Percentiles rank a stretch among this genome's conserved stretches.
phyloP scores from a whole-genome alignment of 2,329 filamentous ascomycete genomes.

The Hymenoscyphus infarciens region DNA sequence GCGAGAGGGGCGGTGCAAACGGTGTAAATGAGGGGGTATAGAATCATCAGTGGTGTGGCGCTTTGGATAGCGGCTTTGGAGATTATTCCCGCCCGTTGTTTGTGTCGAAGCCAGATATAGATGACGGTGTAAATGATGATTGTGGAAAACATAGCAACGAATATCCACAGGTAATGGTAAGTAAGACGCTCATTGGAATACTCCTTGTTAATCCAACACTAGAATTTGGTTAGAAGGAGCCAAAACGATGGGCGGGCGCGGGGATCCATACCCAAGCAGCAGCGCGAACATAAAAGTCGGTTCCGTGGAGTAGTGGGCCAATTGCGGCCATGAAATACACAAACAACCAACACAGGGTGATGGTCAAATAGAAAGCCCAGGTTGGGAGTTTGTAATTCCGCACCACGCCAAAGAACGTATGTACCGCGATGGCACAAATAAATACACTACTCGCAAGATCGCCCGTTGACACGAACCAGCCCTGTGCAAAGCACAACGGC shows the following conservation, averaged over 20 bases:
- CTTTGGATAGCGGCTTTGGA: constrained; percentile 15
- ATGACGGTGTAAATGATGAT: constrained; percentile 44
- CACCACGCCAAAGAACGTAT: constrained; percentile 63
- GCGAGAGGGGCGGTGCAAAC: constrained; percentile 66
- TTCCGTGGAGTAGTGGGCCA: constrained; percentile 37
- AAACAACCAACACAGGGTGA: constrained; percentile 55
- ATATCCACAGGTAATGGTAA: constrained; percentile 65
- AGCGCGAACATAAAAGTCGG: constrained; percentile 59
- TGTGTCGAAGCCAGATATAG: constrained; percentile 27
- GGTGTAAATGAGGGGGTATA: constrained; percentile 67
- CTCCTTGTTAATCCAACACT: constrained; percentile 61
- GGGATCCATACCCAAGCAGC: constrained; percentile 54
- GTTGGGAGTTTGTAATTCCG: constrained; percentile 50
- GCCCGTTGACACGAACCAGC: constrained; percentile 65
- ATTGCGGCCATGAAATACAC: constrained; percentile 55
- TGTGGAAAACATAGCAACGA: constrained; percentile 47
- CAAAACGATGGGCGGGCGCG: neutral
- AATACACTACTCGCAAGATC: constrained; percentile 65
- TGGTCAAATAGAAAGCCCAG: constrained; percentile 45
- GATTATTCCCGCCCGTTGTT: constrained; percentile 5
- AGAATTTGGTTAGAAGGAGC: neutral
- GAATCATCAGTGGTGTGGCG: constrained; percentile 50
- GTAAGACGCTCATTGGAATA: constrained; percentile 54
- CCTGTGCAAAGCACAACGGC: constrained; percentile 58
- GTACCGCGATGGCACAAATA: constrained; percentile 61